Evolutionary conservation across 495 filamentous ascomycete species (phyloP).

Genomic region (Podospora comata): DNA sequence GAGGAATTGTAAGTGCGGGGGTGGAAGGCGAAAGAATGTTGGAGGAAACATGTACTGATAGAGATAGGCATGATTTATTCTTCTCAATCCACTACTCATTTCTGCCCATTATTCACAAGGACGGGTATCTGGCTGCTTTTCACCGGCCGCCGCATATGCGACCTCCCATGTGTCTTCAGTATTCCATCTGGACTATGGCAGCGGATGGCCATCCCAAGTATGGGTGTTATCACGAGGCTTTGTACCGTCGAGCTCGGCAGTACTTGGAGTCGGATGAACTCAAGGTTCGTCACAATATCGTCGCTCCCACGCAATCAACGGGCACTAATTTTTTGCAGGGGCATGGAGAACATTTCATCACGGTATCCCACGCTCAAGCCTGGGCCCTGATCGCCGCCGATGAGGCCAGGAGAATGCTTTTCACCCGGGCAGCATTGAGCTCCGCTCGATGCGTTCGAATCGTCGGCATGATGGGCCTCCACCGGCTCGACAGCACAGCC

Average conservation of each 20-base stretch:
- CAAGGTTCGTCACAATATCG: slow-evolving; percentile 32
- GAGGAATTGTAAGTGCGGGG: slow-evolving; percentile 44
- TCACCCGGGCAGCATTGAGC: slow-evolving; percentile 47
- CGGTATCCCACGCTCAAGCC: slow-evolving; percentile 46
- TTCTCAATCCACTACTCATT: slow-evolving; percentile 38
- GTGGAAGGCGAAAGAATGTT: not conserved
- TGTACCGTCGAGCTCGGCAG: slow-evolving; percentile 48
- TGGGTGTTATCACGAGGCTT: slow-evolving; percentile 38
- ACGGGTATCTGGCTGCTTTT: slow-evolving; percentile 40
- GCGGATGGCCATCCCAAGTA: slow-evolving; percentile 41
- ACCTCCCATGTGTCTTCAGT: slow-evolving; percentile 50
- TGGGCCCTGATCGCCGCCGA: slow-evolving; percentile 44
- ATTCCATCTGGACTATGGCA: slow-evolving; percentile 47
- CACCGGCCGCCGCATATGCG: slow-evolving; percentile 44
- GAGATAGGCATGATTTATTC: slow-evolving; percentile 39
- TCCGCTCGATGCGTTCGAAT: slow-evolving; percentile 40
- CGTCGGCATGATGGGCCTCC: slow-evolving; percentile 47
- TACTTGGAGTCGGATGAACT: slow-evolving; percentile 50
- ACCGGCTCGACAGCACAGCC: slow-evolving; percentile 42
- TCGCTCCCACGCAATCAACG: not conserved
- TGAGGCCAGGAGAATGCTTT: slow-evolving; percentile 42
- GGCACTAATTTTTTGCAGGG: slow-evolving; percentile 29
- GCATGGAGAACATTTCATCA: slow-evolving; percentile 46
- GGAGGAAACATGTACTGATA: not conserved
- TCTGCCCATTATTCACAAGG: slow-evolving; percentile 42